Evolutionary conservation across 192 early-diverging fungal species (phyloP), one percentile per base, ranked within the genome.

Genomic region (Dissophora globulifera): DNA sequence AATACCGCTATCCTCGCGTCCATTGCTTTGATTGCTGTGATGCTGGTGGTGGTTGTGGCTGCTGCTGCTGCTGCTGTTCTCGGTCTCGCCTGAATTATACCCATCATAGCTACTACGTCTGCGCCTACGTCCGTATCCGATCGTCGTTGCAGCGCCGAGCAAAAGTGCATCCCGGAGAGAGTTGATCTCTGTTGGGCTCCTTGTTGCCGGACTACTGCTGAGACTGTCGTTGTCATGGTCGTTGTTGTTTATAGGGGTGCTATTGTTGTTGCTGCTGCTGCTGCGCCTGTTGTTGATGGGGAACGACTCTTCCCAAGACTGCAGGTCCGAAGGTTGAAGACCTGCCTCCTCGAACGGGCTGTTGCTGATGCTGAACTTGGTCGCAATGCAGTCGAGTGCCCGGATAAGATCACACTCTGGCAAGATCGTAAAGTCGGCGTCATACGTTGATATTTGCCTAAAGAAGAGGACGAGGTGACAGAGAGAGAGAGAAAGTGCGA

Each of bases 401-500:
- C 72, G 62, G 13, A 35, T 59, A 25, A 76, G 72, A 11, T 76
- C 72, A 31, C 63, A 76, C 59, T 76, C 72, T 25, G 72, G 72
- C 52, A 76, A 19, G 15, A 76, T 51, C n/a, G 72, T 76, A 61
- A 76, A 76, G 43, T 76, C 72, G 0, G 63, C 72, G 40, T 76
- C 72, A 50, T 76, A 76, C 4, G 72, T 76, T 16, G 70, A 75
- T 75, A 75, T 75, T 65, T 75, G 70, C 56, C 70, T 75, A 22
- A 8, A 15, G 29, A 50, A n/a, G 19, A 12, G 13, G 11, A 7
- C 47, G 7, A 16, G 4, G 38, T 30, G 35, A 17, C 19, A 46
- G 19, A 16, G 55, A 17, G 47, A 19, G 9, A 54, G 50, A 35
- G 38, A 26, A 19, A 25, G 43, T 9, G 17, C n/a, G 43, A 40